phyloP scores from a whole-genome alignment of 306 rosid species.

The Fragaria vesca region DNA sequence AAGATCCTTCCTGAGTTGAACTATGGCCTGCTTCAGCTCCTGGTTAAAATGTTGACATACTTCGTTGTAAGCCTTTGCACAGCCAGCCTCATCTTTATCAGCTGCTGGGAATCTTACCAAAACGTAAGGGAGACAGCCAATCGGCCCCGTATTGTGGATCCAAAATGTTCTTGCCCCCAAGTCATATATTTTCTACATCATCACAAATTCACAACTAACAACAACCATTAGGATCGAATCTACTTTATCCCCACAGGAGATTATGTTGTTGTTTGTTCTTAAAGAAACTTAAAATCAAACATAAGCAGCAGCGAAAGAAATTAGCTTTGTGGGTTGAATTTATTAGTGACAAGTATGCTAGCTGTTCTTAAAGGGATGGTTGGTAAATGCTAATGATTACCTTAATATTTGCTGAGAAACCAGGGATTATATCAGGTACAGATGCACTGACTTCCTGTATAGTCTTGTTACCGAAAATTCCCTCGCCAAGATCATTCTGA shows the following conservation, averaged over 20 bases:
- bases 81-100: slow-evolving; percentile 41
- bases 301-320: not conserved
- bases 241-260: not conserved
- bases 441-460: slow-evolving; percentile 34
- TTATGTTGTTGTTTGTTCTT: not conserved
- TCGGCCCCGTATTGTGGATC: slow-evolving; percentile 72
- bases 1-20: slow-evolving; percentile 42
- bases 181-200: slow-evolving; percentile 34
- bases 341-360: not conserved
- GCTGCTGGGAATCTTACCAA: slow-evolving; percentile 11
- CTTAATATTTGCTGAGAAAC: slow-evolving; percentile 36
- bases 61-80: slow-evolving; percentile 49
- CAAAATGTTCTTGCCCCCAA: slow-evolving; percentile 56
- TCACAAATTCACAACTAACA: not conserved
- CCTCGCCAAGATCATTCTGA: slow-evolving; percentile 39
- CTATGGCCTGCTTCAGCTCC: slow-evolving; percentile 38
- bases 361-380: not conserved
- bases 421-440: slow-evolving; percentile 33
- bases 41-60: slow-evolving; percentile 47
- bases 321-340: not conserved
- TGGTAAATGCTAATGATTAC: slow-evolving; percentile 19
- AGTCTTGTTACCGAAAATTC: slow-evolving; percentile 15
- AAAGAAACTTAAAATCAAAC: not conserved
- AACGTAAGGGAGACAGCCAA: slow-evolving; percentile 48
- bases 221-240: not conserved